Evolutionary conservation across 164 flowering plant genomes (phyloP), one percentile per base, ranked within the genome.

Genomic region (Annona squamosa): DNA sequence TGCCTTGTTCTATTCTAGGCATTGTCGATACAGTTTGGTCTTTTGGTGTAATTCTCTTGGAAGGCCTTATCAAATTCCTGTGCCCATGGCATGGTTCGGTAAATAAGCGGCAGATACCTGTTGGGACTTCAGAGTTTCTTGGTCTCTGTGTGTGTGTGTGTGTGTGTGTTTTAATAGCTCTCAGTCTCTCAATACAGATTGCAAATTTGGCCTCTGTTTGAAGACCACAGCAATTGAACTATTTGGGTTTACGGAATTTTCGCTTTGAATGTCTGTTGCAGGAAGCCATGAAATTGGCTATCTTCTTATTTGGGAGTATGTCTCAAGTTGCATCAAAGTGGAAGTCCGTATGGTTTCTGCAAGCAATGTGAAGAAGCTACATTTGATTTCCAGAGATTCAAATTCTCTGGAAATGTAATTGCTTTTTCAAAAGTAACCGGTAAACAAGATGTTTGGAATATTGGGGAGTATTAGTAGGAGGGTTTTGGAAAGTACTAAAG

Each of bases 371-470:
- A 68, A 68, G 16, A 37, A 43, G 5, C 12, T 42, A 9, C 16
- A 42, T 13, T 41, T 41, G 12, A 4, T 3, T 66, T 12, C 4
- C 3, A 63, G 65, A 63, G 5, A 17, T 63, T 63, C 37, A 65
- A 42, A 65, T 46, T 37, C 65, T 43, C 6, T 56, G 37, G 37
- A 26, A 26, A 26, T 26, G 37, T 26, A 26, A 26, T 26, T 26
- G 37, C 5, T 2, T 5, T 42, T 43, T 13, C 18, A 12, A 17
- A 13, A 7, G 26, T n/a, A 45, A 5, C 3, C 4, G 17, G 12
- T n/a, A 42, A 19, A 19, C 68, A 42, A 66, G 17, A 68, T 78
- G 80, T 17, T 67, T 41, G 18, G 77, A 56, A 65, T 69, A 52
- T 69, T 75, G 6, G 68, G 62, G 42, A 56, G 46, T 57, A 41